Evolutionary conservation across 129 eudicot species (phyloP).

Genomic region (sunflower (Helianthus annuus)): DNA sequence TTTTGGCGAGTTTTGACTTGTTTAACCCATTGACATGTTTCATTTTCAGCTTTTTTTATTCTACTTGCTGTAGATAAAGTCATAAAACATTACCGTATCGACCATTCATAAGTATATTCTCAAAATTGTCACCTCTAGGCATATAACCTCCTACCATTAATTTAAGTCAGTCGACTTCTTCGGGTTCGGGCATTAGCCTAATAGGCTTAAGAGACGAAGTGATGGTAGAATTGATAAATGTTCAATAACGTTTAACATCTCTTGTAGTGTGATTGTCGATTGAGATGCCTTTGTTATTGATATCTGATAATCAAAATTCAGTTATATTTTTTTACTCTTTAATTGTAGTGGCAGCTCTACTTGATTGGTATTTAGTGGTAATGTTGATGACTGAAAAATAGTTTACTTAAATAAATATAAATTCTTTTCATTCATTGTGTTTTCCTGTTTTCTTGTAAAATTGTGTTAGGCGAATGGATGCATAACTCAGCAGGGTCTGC

Average conservation of each 20-base stretch:
- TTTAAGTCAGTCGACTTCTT: neutral
- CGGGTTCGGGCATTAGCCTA: neutral
- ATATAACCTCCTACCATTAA: neutral
- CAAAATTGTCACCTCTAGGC: neutral
- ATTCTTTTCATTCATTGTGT: neutral
- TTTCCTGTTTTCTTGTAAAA: neutral
- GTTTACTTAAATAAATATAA: neutral
- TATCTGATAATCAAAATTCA: neutral
- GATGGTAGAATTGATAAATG: neutral
- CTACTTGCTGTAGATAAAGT: neutral
- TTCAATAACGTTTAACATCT: neutral
- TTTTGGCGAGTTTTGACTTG: neutral
- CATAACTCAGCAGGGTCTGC: slow-evolving; percentile 90
- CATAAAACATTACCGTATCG: neutral
- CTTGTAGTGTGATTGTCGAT: neutral
- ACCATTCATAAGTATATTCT: neutral
- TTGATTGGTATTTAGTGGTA: slow-evolving; percentile 1
- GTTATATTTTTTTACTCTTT: neutral
- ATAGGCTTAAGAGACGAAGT: neutral
- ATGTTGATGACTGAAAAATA: neutral
- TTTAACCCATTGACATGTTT: neutral
- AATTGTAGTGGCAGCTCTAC: neutral
- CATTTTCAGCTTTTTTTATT: neutral
- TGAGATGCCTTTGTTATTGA: neutral
- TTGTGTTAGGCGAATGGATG: slow-evolving; percentile 90